phyloP scores from a whole-genome alignment of 2,329 filamentous ascomycete species.

The Phialophora verrucosa region DNA sequence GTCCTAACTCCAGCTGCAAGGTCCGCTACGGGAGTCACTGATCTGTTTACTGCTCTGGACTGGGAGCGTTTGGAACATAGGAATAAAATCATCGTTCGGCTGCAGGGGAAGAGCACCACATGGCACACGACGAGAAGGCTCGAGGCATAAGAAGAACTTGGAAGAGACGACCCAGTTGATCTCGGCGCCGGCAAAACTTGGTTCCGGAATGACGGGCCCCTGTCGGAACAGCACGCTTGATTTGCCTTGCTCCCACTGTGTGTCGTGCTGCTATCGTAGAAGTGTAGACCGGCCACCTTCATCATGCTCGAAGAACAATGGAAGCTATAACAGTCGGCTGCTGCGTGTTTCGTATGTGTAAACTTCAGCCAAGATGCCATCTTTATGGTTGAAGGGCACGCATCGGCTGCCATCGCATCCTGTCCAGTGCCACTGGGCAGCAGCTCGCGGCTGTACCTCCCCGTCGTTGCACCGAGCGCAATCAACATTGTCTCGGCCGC shows the following conservation, averaged over 20 bases:
- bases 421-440: background rate
- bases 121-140: background rate
- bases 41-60: background rate
- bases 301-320: background rate
- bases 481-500: conserved; percentile 37
- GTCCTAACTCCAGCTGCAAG: background rate
- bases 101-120: background rate
- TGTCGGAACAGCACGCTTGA: conserved; percentile 1
- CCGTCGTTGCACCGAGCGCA: background rate
- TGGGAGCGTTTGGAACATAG: background rate
- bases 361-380: background rate
- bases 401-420: background rate
- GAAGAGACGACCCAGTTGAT: background rate
- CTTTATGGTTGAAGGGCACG: background rate
- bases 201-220: background rate
- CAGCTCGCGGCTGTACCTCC: background rate
- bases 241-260: background rate
- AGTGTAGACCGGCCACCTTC: background rate
- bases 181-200: background rate
- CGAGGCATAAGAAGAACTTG: background rate
- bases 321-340: background rate
- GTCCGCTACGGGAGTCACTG: background rate
- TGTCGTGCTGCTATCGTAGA: background rate
- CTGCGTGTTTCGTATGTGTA: background rate
- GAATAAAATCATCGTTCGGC: background rate